phyloP scores from a whole-genome alignment of 106 monocot genomes.

The Acorus calamus region DNA sequence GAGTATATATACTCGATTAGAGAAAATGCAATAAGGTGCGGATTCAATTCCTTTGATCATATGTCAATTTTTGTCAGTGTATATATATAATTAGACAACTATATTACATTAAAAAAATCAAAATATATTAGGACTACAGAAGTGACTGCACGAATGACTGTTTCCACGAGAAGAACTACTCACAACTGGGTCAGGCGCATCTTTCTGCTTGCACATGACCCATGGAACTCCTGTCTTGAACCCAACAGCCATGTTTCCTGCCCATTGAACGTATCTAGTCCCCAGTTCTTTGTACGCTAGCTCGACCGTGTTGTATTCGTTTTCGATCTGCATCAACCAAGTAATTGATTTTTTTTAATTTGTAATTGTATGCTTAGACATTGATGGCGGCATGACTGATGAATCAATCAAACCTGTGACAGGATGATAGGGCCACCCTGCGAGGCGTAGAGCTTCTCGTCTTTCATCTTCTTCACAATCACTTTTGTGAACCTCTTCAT shows the following conservation, averaged over 20 bases:
- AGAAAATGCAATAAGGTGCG: too few species aligned
- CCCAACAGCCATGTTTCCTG: constrained; percentile 42
- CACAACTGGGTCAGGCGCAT: constrained; percentile 67
- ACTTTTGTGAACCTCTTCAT: constrained; percentile 40
- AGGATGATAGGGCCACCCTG: constrained; percentile 76
- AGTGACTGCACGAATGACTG: too few species aligned
- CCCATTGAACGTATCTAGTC: constrained; percentile 57
- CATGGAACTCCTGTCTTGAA: constrained; percentile 63
- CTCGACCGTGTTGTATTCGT: constrained; percentile 74
- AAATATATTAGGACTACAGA: too few species aligned
- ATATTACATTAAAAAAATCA: too few species aligned
- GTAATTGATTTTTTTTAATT: too few species aligned
- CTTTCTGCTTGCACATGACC: constrained; percentile 94
- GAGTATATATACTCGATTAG: too few species aligned
- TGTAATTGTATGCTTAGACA: too few species aligned
- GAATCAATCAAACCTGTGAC: constrained; percentile 40
- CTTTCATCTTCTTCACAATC: constrained; percentile 49
- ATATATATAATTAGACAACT: too few species aligned
- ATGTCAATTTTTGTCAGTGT: too few species aligned
- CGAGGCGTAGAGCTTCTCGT: constrained; percentile 50
- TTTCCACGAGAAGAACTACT: neutral
- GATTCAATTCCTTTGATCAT: too few species aligned
- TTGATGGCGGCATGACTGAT: too few species aligned
- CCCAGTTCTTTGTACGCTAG: constrained; percentile 30
- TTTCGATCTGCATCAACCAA: constrained; percentile 48